Evolutionary conservation across 345 rosid genomes (phyloP), one percentile per base, ranked within the genome.

Genomic region (Ceriops decandra): DNA sequence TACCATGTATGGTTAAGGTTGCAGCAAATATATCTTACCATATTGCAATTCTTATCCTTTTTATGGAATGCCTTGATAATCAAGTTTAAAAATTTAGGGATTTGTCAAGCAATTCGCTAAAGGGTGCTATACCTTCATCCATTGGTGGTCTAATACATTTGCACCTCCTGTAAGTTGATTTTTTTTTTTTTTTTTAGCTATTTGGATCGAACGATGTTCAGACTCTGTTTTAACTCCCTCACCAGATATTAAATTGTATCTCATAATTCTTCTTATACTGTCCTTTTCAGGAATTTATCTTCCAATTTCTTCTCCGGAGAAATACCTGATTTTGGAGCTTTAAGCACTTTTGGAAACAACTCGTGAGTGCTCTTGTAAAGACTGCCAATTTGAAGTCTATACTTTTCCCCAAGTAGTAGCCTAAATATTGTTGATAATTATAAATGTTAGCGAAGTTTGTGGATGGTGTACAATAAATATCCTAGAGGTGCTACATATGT

Each of bases 271-370:
- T 64, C 6, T 71, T 64, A 24, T 59, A 65, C 61, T 63, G 30
- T 52, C 30, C 59, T 69, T 66, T 60, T 69, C 74, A 93, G 98
- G 82, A 93, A 93, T 56, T 77, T 93, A 71, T 93, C 98, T 0
- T 77, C 96, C 67, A 93, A 93, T 83, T 93, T 88, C 69, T 90
- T 93, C 84, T 89, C 95, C 15, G 98, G 97, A 36, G 97, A 89
- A 79, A 91, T 93, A 30, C 98, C 98, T 17, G 95, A 89, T 69
- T 77, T 86, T 59, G 98, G 98, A 70, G 82, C 88, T 63, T 79
- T 93, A 46, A 88, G 92, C 83, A 79, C 82, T 66, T 93, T 93
- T 33, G 88, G 91, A 28, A 80, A 72, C 59, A 83, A 79, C 62
- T 88, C 97, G 97, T 93, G 73, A 91, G 97, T 79, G 64, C 35